Conservation (phyloP, 352 stramenopile species). For the Phytopythium kandeliae region DNA sequence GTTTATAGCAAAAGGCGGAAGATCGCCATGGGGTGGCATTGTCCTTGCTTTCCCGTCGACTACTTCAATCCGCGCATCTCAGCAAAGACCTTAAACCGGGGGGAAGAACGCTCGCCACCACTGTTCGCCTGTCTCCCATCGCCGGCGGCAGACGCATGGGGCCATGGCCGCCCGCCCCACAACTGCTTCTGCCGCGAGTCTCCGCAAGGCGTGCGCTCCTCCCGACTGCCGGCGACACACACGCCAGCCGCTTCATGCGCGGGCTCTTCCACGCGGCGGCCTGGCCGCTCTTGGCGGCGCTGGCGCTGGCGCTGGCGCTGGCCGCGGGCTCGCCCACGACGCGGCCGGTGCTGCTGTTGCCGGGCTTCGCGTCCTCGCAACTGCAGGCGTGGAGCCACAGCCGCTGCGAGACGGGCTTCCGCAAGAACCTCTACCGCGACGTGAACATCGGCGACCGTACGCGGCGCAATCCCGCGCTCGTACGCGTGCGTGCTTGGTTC, state of each 20-base stretch:
- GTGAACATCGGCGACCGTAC: constrained; percentile 72
- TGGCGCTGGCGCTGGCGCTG: background rate
- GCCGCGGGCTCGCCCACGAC: constrained; percentile 13
- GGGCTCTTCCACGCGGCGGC: constrained; percentile 3
- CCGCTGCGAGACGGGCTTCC: constrained; percentile 51
- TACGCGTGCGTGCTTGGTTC: too few species aligned
- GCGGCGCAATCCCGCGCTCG: too few species aligned
- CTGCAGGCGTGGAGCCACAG: constrained; percentile 65
- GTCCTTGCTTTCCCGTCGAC: background rate
- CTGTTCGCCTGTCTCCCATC: background rate
- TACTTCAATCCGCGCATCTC: background rate
- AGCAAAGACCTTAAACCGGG: background rate
- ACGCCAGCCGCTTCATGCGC: too few species aligned
- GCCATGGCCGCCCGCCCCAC: background rate
- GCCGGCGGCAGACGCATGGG: background rate
- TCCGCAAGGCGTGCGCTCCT: too few species aligned
- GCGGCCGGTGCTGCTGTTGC: constrained; percentile 64
- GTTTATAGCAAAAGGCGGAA: background rate
- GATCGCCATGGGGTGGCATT: background rate
- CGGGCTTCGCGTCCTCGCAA: constrained; percentile 75
- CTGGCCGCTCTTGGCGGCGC: background rate
- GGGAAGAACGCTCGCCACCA: background rate
- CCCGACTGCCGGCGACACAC: too few species aligned
- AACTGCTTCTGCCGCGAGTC: background rate
- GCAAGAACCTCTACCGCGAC: constrained; percentile 73